Conservation (phyloP, 306 rosid genomes). For the Medicago arabica region DNA sequence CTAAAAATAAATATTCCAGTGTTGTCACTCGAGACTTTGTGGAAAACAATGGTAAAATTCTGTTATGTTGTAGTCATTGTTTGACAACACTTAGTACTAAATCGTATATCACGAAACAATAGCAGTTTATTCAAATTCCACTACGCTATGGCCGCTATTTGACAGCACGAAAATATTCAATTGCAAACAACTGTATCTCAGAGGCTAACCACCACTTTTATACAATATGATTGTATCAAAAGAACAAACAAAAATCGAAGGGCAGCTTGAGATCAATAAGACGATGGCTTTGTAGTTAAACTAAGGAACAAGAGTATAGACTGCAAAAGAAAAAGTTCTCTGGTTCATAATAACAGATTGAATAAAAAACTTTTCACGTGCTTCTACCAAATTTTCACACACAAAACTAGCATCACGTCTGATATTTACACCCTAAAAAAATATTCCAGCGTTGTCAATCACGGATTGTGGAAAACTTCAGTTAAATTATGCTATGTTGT, state of each 20-base stretch:
- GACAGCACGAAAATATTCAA: not conserved
- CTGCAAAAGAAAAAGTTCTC: conserved; percentile 6
- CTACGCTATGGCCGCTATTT: not conserved
- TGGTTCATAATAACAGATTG: not conserved
- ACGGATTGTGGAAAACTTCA: not conserved
- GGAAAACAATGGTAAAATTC: not conserved
- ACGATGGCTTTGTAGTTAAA: too few species aligned
- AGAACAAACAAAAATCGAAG: too few species aligned
- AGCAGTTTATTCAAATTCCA: not conserved
- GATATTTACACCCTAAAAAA: not conserved
- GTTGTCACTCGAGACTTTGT: not conserved
- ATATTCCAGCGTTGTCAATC: not conserved
- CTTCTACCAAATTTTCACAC: conserved; percentile 23
- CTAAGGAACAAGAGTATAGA: not conserved
- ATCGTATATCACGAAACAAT: not conserved
- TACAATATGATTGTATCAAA: too few species aligned
- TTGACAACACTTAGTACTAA: not conserved
- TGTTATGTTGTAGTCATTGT: not conserved
- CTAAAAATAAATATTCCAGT: not conserved
- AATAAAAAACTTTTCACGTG: conserved; percentile 3
- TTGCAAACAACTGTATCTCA: not conserved
- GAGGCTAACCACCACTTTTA: conserved; percentile 1
- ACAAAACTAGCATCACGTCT: conserved; percentile 7
- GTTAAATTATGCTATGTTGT: not conserved
- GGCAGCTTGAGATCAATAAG: too few species aligned